Base-by-base conservation (phyloP, 2,329 filamentous ascomycete genomes). In the Akanthomyces lecanii region DNA sequence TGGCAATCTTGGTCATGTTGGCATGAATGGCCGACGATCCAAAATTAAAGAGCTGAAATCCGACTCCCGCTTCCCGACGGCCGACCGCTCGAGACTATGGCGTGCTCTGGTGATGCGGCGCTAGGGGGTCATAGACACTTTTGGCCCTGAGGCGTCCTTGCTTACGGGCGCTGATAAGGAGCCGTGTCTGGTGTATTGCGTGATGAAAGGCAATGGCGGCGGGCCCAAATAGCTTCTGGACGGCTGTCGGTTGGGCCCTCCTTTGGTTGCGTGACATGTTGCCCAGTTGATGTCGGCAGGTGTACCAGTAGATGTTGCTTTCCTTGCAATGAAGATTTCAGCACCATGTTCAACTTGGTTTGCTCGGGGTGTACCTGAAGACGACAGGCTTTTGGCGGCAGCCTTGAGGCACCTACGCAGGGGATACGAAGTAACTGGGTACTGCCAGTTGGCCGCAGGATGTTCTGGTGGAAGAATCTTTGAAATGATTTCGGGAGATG, bases 31-130 rank as follows among this genome's bases (percentile, higher is more conserved):
- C 54, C 25, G 55, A 48, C 21, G 55, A 38, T 40, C 42, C 55
- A 57, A 44, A 42, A 51, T 51, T 16, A 28, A 42, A 30, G 21
- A 30, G 33, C 33, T 42, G 33, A 59, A 51, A n/a, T 51, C 45
- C 56, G 45, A 59, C 56, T 50, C 33, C 42, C 47, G 36, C 33
- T 36, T 36, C 33, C 36, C 36, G 33, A 50, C 44, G 44, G 56
- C 30, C 56, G 56, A 59, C 56, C 45, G 44, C 56, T 59, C 44
- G 44, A 48, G 44, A 40, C 45, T 36, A 59, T 59, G 45, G 33
- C 56, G 56, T 59, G 56, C 56, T 59, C 25, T 33, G 21, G 56
- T 51, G 47, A 30, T 23, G 56, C 45, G 36, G 33, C 33, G 30
- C 56, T 40, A 40, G 33, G 3, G 44, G 6, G 21, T 12, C 8